Base-by-base conservation (phyloP, 2,329 filamentous ascomycete genomes). In the Bipolaris cookei region DNA sequence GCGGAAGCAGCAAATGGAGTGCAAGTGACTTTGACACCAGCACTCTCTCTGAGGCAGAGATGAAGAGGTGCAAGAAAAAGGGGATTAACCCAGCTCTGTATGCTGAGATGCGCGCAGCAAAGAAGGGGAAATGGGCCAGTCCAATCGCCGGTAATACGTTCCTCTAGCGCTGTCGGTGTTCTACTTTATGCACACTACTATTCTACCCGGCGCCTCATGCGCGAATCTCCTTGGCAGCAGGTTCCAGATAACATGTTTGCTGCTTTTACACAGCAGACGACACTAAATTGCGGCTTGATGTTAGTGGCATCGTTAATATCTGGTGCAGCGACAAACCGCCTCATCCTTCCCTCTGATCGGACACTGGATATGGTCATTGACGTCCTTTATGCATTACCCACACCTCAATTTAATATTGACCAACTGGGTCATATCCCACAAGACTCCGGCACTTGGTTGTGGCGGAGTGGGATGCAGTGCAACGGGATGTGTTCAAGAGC, bases 11-110 rank as follows among this genome's bases (percentile, higher is more conserved):
- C 38, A 70, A 73, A n/a, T 80, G 77, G 77, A 74, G 67, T 35
- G 69, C 76, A 30, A 79, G 76, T 46, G 70, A 72, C n/a, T 76
- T 70, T 42, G 77, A 80, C 51, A 76, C 66, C 13, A 76, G 72
- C 53, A 59, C 61, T 6, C 54, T 80, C 55, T 77, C 71, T 23
- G 71, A 76, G 10, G 73, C 77, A 50, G 76, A 81, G 43, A 66
- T 80, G 41, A 75, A 76, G 55, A 80, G 79, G 60, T 72, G 79
- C 65, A 69, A 72, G 63, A 79, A 79, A 65, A 82, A 81, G 62
- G 79, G 80, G 1, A 78, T 82, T 61, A 80, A 82, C 56, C 79
- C 79, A 13, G 71, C 76, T 8, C 58, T 81, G 46, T 81, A 78
- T 58, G 75, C 78, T 13, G 80, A 82, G 66, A 82, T 82, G 79